Conservation (phyloP, 495 filamentous ascomycete species). For the Terfezia boudieri region DNA sequence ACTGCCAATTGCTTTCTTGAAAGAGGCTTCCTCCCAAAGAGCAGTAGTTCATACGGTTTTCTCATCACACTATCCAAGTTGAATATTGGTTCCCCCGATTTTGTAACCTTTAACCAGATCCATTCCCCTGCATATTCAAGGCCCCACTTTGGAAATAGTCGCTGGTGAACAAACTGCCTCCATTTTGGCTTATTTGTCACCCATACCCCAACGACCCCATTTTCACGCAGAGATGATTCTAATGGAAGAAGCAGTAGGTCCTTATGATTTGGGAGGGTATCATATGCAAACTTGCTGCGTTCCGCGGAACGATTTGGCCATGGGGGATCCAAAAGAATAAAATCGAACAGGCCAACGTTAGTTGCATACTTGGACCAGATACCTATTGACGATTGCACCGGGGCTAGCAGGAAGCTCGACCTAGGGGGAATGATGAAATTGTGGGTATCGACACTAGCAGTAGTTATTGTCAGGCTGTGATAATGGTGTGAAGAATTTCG, state of each 20-base stretch:
- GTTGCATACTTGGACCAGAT: constrained; percentile 9
- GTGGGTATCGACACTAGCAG: constrained; percentile 3
- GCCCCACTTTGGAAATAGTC: constrained; percentile 39
- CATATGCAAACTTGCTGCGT: constrained; percentile 41
- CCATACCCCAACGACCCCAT: constrained; percentile 57
- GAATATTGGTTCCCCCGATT: constrained; percentile 42
- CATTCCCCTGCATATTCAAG: constrained; percentile 57
- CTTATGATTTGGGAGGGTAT: constrained; percentile 25
- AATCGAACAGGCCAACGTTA: constrained; percentile 34
- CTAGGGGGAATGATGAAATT: constrained; percentile 29
- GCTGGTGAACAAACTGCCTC: constrained; percentile 34
- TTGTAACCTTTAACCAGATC: constrained; percentile 76
- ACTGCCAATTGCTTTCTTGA: constrained; percentile 1
- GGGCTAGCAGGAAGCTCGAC: constrained; percentile 28
- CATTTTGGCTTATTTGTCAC: constrained; percentile 56
- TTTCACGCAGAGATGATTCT: constrained; percentile 32
- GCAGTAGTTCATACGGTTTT: constrained; percentile 67
- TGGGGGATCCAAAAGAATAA: constrained; percentile 75
- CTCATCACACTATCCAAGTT: constrained; percentile 48
- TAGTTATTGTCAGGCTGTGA: constrained; percentile 13
- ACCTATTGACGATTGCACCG: constrained; percentile 6
- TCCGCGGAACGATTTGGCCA: constrained; percentile 82
- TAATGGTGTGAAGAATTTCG: constrained; percentile 20
- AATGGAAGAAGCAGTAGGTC: constrained; percentile 23
- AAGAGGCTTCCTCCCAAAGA: constrained; percentile 33